Conservation (phyloP, 2,329 filamentous ascomycete genomes). For the Pseudocercospora eumusae region DNA sequence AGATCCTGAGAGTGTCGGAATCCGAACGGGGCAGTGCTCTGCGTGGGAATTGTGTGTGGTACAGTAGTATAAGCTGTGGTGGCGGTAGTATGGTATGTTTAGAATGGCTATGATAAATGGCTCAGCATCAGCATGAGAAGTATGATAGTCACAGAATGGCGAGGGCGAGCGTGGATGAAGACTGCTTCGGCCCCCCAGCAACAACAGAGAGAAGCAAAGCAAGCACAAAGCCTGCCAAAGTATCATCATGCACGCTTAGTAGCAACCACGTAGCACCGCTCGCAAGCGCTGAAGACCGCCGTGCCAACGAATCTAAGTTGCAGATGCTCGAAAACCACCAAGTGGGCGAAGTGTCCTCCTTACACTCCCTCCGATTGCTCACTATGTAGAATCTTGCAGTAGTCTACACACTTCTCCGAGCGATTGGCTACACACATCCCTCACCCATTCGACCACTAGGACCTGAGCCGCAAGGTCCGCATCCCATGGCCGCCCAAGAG, state of each 20-base stretch:
- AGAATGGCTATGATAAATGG: no score
- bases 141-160: slow-evolving; percentile 6
- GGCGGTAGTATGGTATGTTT: neutral
- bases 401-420: slow-evolving; percentile 12
- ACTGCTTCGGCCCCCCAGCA: no score
- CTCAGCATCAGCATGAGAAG: slow-evolving; percentile 1
- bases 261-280: slow-evolving; percentile 17
- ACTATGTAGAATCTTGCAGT: slow-evolving; percentile 16
- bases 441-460: slow-evolving; percentile 15
- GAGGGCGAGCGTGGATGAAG: slow-evolving; percentile 5
- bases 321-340: slow-evolving; percentile 7
- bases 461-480: slow-evolving; percentile 15
- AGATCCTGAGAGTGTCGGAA: neutral
- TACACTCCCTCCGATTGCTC: slow-evolving; percentile 10
- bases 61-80: slow-evolving; percentile 4
- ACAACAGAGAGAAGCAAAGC: no score
- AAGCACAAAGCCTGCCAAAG: slow-evolving; percentile 7
- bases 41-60: neutral
- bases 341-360: slow-evolving; percentile 11
- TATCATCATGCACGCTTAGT: slow-evolving; percentile 4
- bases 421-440: slow-evolving; percentile 15
- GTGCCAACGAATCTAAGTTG: slow-evolving; percentile 8
- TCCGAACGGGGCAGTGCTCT: slow-evolving; percentile 1
- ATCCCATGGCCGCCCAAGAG: slow-evolving; percentile 12
- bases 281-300: slow-evolving; percentile 9